A percentile compares a stretch with the other conserved stretches of the same genome.
phyloP scores from a whole-genome alignment of 202 grass and related monocot species.

The Zoysia matrella region DNA sequence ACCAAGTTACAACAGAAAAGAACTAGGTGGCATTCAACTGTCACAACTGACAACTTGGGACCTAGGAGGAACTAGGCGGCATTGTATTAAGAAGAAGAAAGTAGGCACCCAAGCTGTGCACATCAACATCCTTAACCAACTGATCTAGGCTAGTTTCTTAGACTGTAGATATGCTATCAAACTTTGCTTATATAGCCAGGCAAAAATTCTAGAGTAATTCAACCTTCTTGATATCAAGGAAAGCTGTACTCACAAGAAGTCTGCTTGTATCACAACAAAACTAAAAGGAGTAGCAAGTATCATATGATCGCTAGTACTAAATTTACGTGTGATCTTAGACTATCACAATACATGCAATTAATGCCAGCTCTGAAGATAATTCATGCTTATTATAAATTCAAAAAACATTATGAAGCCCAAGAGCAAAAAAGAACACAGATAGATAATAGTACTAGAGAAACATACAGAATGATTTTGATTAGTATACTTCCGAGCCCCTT shows the following conservation, averaged over 20 bases:
- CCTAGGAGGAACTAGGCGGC: too few relatives aligned
- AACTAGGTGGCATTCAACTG: background rate
- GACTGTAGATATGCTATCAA: background rate
- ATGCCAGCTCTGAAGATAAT: background rate
- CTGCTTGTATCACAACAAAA: background rate
- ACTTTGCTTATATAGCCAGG: background rate
- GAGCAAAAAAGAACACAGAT: background rate
- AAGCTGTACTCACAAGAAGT: background rate
- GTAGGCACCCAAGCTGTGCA: background rate
- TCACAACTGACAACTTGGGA: background rate
- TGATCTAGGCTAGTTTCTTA: background rate
- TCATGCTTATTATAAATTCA: background rate
- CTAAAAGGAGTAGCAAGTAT: background rate
- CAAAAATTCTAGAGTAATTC: background rate
- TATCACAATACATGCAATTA: background rate
- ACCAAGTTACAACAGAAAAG: background rate
- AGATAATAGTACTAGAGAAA: conserved; percentile 10
- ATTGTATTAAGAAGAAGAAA: background rate
- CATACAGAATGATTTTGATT: conserved; percentile 57
- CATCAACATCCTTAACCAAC: too few relatives aligned
- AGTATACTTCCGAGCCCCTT: conserved; percentile 51
- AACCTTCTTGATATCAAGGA: background rate
- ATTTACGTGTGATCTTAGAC: background rate
- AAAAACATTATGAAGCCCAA: conserved; percentile 25
- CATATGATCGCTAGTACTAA: background rate